Percentiles rank a stretch among this genome's conserved stretches.
Conservation (phyloP, 306 rosid species). For the Cucurbita pepo region DNA sequence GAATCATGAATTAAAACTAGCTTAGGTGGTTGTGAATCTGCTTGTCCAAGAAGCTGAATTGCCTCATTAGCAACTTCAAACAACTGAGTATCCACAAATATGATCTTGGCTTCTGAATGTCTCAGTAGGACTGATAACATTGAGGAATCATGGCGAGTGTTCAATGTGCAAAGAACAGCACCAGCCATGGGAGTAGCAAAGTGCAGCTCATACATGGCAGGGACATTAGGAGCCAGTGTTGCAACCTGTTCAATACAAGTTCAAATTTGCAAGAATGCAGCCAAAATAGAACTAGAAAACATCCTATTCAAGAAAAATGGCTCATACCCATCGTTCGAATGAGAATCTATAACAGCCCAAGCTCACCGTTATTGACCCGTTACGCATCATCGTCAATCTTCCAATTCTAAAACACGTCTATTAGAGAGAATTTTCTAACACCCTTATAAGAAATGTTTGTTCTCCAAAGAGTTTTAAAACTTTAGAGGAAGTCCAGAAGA, state of each 20-base stretch:
- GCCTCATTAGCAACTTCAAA: constrained; percentile 44
- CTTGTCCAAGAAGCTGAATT: constrained; percentile 22
- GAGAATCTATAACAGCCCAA: too few species aligned
- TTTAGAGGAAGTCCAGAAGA: too few species aligned
- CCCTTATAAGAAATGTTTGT: too few species aligned
- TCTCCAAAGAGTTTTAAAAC: too few species aligned
- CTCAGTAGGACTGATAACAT: constrained; percentile 34
- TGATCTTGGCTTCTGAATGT: constrained; percentile 60
- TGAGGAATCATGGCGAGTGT: constrained; percentile 44
- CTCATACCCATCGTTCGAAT: neutral
- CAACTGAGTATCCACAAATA: constrained; percentile 58
- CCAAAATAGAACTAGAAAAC: neutral
- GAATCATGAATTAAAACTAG: constrained; percentile 39
- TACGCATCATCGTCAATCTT: too few species aligned
- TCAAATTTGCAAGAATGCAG: neutral
- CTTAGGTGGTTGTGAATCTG: constrained; percentile 22
- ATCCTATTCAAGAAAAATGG: neutral
- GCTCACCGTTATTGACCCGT: too few species aligned
- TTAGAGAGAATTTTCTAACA: too few species aligned
- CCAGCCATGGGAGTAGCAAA: constrained; percentile 94
- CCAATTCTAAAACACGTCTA: too few species aligned
- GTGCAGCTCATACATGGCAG: constrained; percentile 91
- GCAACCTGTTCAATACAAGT: constrained; percentile 49
- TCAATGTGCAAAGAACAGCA: constrained; percentile 59
- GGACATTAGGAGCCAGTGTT: constrained; percentile 59